A percentile compares a stretch with the other conserved stretches of the same genome.
Evolutionary conservation across 2,329 filamentous ascomycete species (phyloP).

Genomic region (Xenoacremonium recifei): DNA sequence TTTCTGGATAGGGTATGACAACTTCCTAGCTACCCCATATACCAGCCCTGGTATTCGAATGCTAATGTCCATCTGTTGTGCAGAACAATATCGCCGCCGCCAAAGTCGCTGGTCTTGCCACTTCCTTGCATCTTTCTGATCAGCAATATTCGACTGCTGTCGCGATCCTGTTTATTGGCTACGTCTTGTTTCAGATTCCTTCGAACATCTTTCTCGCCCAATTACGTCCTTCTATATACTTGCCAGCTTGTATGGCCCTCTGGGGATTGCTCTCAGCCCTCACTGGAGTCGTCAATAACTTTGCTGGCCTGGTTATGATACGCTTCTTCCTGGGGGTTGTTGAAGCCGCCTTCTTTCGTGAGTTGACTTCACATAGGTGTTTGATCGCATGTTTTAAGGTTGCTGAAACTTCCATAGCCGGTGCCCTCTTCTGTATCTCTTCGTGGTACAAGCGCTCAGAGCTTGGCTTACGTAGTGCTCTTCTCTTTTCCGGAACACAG

Average conservation of each 20-base stretch:
- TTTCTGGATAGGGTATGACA: slow-evolving; percentile 9
- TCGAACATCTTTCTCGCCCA: slow-evolving; percentile 32
- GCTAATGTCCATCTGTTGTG: too few species aligned
- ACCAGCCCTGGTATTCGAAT: background rate
- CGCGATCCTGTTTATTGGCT: too few species aligned
- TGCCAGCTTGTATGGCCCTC: slow-evolving; percentile 8
- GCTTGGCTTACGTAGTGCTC: slow-evolving; percentile 8
- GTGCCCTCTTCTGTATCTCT: slow-evolving; percentile 12
- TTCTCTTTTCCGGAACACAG: slow-evolving; percentile 11
- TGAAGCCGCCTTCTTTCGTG: too few species aligned
- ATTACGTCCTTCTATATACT: slow-evolving; percentile 5
- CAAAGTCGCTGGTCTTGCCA: slow-evolving; percentile 8
- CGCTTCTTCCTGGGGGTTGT: too few species aligned
- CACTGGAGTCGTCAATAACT: slow-evolving; percentile 3
- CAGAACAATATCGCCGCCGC: slow-evolving; percentile 11
- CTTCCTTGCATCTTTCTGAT: slow-evolving; percentile 4
- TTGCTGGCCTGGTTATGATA: slow-evolving; percentile 1
- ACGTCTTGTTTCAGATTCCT: slow-evolving; percentile 36
- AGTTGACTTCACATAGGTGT: too few species aligned
- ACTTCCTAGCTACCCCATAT: background rate
- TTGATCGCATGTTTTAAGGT: too few species aligned
- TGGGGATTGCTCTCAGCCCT: slow-evolving; percentile 21
- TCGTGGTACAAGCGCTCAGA: slow-evolving; percentile 13
- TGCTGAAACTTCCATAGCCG: slow-evolving; percentile 5
- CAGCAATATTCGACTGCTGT: slow-evolving; percentile 30